Percentiles rank a stretch among this genome's conserved stretches.
These are phyloP conservation scores for Penicillium subrubescens DNA, from an alignment of 495 filamentous ascomycete species.

Conservation along the genomic window DNA sequence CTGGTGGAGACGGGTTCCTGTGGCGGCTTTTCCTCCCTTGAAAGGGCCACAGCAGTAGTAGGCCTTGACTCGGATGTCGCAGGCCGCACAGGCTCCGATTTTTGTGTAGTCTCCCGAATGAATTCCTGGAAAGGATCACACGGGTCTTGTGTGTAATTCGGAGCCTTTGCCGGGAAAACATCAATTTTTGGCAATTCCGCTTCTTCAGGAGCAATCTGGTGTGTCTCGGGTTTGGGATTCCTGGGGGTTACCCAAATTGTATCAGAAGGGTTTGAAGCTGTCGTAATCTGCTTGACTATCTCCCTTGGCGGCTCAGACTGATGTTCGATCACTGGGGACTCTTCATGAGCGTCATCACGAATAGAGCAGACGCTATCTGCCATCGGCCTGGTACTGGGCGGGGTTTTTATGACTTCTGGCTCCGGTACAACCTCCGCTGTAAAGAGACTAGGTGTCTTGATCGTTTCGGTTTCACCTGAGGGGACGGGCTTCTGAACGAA, in stretches of 20 bases:
- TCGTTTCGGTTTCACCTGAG: not conserved
- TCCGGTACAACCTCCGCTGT: not conserved
- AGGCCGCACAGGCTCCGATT: not conserved
- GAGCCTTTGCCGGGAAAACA: not conserved
- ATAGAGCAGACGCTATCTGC: not conserved
- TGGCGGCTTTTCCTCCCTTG: conserved; percentile 1
- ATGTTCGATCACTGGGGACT: not conserved
- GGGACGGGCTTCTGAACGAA: not conserved
- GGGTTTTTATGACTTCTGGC: not conserved
- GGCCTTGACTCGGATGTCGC: not conserved
- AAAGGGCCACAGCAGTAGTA: not conserved
- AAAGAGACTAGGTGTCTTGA: not conserved
- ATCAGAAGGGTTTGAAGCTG: not conserved
- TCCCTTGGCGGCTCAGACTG: not conserved
- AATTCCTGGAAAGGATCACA: not conserved
- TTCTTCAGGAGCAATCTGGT: not conserved
- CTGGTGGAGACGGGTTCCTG: conserved; percentile 14
- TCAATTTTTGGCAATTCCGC: not conserved
- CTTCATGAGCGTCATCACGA: not conserved
- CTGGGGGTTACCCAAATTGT: not conserved
- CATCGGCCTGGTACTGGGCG: not conserved
- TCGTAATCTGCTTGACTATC: not conserved
- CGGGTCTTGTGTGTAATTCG: not conserved
- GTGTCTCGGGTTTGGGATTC: not conserved
- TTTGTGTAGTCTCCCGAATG: not conserved